These are phyloP conservation scores for Fusarium concolor DNA, from an alignment of 2,329 filamentous ascomycete genomes.

Conservation along the genomic window DNA sequence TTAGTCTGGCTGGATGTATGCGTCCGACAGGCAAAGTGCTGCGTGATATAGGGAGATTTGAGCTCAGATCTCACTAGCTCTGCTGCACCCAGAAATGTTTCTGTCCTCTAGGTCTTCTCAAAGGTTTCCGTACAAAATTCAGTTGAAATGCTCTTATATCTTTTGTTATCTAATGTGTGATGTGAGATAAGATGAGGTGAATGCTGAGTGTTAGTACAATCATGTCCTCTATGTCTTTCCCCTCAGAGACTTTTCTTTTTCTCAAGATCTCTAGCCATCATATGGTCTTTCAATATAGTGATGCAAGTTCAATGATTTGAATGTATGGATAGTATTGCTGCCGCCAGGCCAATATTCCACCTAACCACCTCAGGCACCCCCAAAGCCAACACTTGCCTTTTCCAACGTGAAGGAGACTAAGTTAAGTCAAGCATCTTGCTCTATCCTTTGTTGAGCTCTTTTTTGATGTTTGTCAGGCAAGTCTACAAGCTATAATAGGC, in stretches of 20 bases:
- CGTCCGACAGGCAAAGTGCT: constrained; percentile 30
- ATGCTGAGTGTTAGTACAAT: background rate
- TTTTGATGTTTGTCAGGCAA: background rate
- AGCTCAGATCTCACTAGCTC: constrained; percentile 45
- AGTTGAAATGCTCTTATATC: constrained; percentile 45
- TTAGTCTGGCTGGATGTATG: constrained; percentile 40
- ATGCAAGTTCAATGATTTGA: background rate
- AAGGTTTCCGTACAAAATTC: constrained; percentile 49
- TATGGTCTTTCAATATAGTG: background rate
- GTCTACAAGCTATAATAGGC: background rate
- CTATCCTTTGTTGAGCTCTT: background rate
- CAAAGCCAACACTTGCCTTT: background rate
- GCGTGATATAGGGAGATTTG: constrained; percentile 35
- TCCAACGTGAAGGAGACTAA: rapidly evolving
- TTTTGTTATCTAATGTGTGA: background rate
- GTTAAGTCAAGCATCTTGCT: rapidly evolving
- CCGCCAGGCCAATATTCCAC: background rate
- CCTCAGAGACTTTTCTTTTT: too few species aligned
- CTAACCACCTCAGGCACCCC: background rate
- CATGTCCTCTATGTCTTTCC: too few species aligned
- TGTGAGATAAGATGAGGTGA: background rate
- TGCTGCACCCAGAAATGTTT: constrained; percentile 45
- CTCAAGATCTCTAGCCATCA: background rate
- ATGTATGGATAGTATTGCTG: background rate
- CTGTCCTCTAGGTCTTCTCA: constrained; percentile 49